Percentiles rank a stretch among this genome's conserved stretches.
phyloP scores from a whole-genome alignment of 1,139 yeast genomes.

The Saccharomyces hybrid region DNA sequence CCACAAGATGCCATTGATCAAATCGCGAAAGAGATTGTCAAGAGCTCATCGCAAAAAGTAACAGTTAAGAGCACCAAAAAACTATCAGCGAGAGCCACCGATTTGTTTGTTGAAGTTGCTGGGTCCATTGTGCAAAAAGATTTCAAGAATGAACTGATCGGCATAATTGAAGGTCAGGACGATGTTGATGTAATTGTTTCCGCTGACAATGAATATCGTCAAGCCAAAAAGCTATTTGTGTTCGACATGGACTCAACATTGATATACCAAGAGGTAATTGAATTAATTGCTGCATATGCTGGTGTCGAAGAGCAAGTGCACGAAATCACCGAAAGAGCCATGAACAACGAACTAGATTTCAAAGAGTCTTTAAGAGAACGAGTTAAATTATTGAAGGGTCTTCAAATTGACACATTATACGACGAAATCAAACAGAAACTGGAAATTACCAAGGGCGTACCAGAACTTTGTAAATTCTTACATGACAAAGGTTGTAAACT shows the following conservation, averaged over 20 bases:
- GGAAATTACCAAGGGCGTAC: conserved; percentile 74
- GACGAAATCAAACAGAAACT: conserved; percentile 66
- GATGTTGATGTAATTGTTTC: conserved; percentile 44
- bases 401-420: conserved; percentile 66
- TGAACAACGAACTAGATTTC: conserved; percentile 96
- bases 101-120: conserved; percentile 9
- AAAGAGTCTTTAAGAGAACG: conserved; percentile 70
- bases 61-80: conserved; percentile 6
- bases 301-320: conserved; percentile 68
- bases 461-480: conserved; percentile 56
- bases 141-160: conserved; percentile 3
- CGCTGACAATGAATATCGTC: conserved; percentile 35
- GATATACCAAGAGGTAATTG: conserved; percentile 94
- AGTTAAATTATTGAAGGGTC: conserved; percentile 71
- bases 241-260: conserved; percentile 98
- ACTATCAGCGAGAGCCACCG: conserved; percentile 15
- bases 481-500: conserved; percentile 54
- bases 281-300: conserved; percentile 83
- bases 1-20: background rate
- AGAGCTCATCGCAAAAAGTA: background rate
- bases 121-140: conserved; percentile 3
- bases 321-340: conserved; percentile 83
- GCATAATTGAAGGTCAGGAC: conserved; percentile 6
- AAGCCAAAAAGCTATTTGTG: conserved; percentile 58
- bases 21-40: background rate